These are phyloP conservation scores for Aspergillus cristatus DNA, from an alignment of 495 filamentous ascomycete genomes.

Conservation along the genomic window DNA sequence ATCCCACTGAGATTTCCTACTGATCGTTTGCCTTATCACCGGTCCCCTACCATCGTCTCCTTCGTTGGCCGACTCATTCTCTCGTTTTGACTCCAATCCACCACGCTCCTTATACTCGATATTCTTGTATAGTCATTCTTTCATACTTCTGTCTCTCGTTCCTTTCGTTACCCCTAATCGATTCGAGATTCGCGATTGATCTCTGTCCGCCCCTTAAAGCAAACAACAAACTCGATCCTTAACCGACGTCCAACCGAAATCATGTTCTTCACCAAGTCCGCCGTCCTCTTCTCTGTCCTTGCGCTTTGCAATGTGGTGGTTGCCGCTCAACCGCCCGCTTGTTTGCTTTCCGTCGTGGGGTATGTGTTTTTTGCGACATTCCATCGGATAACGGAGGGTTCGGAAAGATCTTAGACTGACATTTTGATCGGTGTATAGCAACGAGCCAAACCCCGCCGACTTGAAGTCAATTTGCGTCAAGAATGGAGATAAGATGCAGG, in stretches of 20 bases:
- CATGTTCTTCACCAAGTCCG: slow-evolving; percentile 32
- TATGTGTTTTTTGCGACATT: slow-evolving; percentile 10
- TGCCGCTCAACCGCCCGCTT: slow-evolving; percentile 22
- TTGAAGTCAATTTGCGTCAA: slow-evolving; percentile 22
- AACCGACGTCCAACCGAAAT: slow-evolving; percentile 9
- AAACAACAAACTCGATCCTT: neutral
- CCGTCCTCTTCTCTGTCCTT: slow-evolving; percentile 23
- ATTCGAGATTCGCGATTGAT: too few species aligned
- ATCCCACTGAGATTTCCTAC: too few species aligned
- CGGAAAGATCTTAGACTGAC: slow-evolving; percentile 10
- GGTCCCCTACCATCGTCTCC: too few species aligned
- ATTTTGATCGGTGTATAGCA: slow-evolving; percentile 2
- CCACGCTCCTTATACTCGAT: slow-evolving; percentile 12
- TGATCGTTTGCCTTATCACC: too few species aligned
- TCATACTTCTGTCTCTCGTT: neutral
- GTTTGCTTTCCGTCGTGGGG: slow-evolving; percentile 29
- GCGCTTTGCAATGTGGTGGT: slow-evolving; percentile 27
- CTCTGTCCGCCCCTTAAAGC: too few species aligned
- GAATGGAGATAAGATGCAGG: slow-evolving; percentile 20
- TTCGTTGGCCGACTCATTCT: too few species aligned
- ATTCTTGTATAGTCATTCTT: slow-evolving; percentile 1
- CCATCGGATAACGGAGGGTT: neutral
- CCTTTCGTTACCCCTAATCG: slow-evolving; percentile 5
- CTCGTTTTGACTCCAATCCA: slow-evolving; percentile 7
- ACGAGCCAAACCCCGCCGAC: slow-evolving; percentile 20